Conservation (phyloP, 1,284 basidiomycete species). For the Ustanciosporium gigantosporum region DNA sequence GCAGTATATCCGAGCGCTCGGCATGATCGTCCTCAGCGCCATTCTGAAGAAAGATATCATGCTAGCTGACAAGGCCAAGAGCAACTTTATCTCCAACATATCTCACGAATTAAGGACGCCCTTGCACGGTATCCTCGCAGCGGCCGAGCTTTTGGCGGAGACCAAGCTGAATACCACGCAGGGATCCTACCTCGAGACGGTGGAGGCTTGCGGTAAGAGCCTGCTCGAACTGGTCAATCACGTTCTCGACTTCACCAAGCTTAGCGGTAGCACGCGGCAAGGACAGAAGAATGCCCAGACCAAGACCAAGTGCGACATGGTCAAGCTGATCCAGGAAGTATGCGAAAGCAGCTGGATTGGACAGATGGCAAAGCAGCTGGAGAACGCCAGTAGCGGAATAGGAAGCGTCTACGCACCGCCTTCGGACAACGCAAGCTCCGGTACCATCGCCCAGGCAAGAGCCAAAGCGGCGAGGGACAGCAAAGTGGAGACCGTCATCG, state of each 20-base stretch:
- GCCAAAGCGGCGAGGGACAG: slow-evolving; percentile 26
- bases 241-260: slow-evolving; percentile 92
- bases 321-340: slow-evolving; percentile 89
- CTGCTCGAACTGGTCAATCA: slow-evolving; percentile 78
- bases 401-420: slow-evolving; percentile 87
- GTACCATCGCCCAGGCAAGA: slow-evolving; percentile 16
- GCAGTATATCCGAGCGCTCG: slow-evolving; percentile 83
- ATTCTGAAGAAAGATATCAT: slow-evolving; percentile 91
- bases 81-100: slow-evolving; percentile 88
- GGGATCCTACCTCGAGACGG: slow-evolving; percentile 80
- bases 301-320: slow-evolving; percentile 67
- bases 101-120: slow-evolving; percentile 74
- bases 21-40: slow-evolving; percentile 90
- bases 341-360: slow-evolving; percentile 95
- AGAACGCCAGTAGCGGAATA: slow-evolving; percentile 66
- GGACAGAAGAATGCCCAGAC: slow-evolving; percentile 16
- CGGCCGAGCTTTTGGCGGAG: slow-evolving; percentile 83
- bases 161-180: slow-evolving; percentile 80
- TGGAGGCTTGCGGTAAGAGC: slow-evolving; percentile 63
- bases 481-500: slow-evolving; percentile 82
- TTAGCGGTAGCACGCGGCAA: slow-evolving; percentile 72
- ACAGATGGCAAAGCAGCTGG: slow-evolving; percentile 74
- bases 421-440: not conserved
- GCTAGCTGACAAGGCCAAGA: slow-evolving; percentile 86
- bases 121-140: slow-evolving; percentile 72